Conservation (phyloP, 2,329 filamentous ascomycete species). For the Botrytis aclada region DNA sequence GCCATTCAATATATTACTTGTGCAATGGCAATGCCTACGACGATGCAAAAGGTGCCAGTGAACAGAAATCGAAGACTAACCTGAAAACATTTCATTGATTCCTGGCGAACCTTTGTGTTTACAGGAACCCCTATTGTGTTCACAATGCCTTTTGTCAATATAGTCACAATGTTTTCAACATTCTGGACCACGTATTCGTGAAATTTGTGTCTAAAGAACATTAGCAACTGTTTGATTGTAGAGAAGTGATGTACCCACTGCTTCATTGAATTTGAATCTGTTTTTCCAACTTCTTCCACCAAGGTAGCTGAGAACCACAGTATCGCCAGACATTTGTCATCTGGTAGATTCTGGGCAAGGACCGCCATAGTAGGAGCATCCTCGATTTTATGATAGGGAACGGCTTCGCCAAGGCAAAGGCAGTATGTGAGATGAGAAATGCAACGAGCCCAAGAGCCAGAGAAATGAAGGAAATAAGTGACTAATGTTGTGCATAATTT, state of each 20-base stretch:
- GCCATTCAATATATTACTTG: background rate
- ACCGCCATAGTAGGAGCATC: conserved; percentile 44
- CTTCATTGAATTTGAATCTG: conserved; percentile 59
- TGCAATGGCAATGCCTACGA: background rate
- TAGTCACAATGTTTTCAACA: conserved; percentile 47
- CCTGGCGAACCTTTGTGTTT: conserved; percentile 47
- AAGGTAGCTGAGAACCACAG: conserved; percentile 64
- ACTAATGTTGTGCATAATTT: conserved; percentile 77
- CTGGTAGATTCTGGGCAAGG: conserved; percentile 46
- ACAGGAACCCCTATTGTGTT: conserved; percentile 40
- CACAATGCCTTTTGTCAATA: conserved; percentile 45
- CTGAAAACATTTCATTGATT: conserved; percentile 60
- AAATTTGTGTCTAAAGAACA: conserved; percentile 40
- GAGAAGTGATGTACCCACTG: conserved; percentile 43
- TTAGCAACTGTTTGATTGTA: conserved; percentile 18
- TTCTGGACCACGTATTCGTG: conserved; percentile 52
- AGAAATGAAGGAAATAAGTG: conserved; percentile 71
- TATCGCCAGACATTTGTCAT: conserved; percentile 52
- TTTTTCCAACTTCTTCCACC: conserved; percentile 65
- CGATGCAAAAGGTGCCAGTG: background rate
- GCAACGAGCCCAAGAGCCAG: conserved; percentile 63
- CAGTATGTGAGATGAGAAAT: conserved; percentile 62
- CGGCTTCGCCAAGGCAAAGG: conserved; percentile 47
- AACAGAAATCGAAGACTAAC: conserved; percentile 39
- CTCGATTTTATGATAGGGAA: conserved; percentile 49